Evolutionary conservation across 331 rosid species (phyloP).

Genomic region (Acacia concinna): DNA sequence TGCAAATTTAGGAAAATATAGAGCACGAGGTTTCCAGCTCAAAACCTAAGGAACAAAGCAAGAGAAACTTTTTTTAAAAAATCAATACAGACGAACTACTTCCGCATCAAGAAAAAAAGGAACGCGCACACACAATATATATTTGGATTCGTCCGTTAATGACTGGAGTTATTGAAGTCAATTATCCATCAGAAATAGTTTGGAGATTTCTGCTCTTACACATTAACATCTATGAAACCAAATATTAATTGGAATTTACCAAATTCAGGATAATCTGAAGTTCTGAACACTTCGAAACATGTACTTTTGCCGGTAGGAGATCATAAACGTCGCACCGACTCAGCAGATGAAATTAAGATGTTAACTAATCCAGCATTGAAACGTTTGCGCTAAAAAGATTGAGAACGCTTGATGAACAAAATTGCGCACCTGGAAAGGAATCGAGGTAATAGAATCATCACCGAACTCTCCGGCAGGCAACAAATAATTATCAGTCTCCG

Average conservation of each 20-base stretch:
- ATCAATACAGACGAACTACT: conserved; percentile 3
- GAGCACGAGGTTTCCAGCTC: conserved; percentile 87
- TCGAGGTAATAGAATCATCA: conserved; percentile 64
- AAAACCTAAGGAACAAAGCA: conserved; percentile 54
- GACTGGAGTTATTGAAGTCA: conserved; percentile 12
- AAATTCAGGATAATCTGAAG: background rate
- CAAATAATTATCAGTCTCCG: conserved; percentile 35
- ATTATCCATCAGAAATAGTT: conserved; percentile 12
- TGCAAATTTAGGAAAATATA: conserved; percentile 87
- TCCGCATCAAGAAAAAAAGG: background rate
- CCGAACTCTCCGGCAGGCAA: conserved; percentile 68
- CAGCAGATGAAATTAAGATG: conserved; percentile 10
- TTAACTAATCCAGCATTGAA: background rate
- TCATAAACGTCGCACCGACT: background rate
- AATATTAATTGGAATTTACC: conserved; percentile 16
- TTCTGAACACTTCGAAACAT: conserved; percentile 16
- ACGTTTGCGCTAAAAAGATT: conserved; percentile 7
- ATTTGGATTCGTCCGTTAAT: background rate
- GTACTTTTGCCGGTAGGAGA: background rate
- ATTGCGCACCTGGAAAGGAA: conserved; percentile 79
- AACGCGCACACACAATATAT: no score
- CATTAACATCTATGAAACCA: conserved; percentile 8
- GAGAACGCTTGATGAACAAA: conserved; percentile 21
- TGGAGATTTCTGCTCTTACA: background rate
- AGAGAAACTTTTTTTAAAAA: conserved; percentile 6